Conservation (phyloP, 2,329 filamentous ascomycete species). For the Simplicillium aogashimaense region DNA sequence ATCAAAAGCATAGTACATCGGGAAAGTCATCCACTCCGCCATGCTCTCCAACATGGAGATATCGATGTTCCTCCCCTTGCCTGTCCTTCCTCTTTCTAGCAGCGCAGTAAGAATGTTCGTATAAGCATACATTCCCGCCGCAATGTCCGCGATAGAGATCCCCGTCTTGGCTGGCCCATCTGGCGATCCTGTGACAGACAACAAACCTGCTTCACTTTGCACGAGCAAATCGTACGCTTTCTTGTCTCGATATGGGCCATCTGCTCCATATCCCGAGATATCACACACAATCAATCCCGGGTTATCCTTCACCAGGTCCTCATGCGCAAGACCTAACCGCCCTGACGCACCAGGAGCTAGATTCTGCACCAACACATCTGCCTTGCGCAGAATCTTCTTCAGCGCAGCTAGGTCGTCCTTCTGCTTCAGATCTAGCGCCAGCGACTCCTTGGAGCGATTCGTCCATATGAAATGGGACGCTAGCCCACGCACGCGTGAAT, state of each 20-base stretch:
- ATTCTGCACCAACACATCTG: conserved; percentile 44
- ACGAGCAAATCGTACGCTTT: conserved; percentile 47
- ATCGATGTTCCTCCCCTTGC: conserved; percentile 37
- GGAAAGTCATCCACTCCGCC: conserved; percentile 50
- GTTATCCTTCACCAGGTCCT: conserved; percentile 27
- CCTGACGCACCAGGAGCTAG: conserved; percentile 38
- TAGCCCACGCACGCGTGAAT: conserved; percentile 36
- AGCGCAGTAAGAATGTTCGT: conserved; percentile 39
- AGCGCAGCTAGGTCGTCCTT: conserved; percentile 29
- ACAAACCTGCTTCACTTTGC: conserved; percentile 42
- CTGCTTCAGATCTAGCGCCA: conserved; percentile 39
- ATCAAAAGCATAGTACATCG: conserved; percentile 41
- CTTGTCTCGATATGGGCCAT: conserved; percentile 41
- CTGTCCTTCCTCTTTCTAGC: conserved; percentile 36
- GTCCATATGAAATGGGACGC: conserved; percentile 47
- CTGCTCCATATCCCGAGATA: conserved; percentile 41
- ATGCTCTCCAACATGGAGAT: conserved; percentile 49
- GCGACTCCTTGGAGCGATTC: conserved; percentile 42
- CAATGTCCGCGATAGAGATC: conserved; percentile 44
- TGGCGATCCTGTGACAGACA: conserved; percentile 37
- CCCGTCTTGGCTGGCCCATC: conserved; percentile 37
- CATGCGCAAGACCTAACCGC: conserved; percentile 36
- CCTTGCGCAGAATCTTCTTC: conserved; percentile 29
- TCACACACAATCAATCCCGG: conserved; percentile 41
- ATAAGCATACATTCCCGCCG: conserved; percentile 42